phyloP scores from a whole-genome alignment of 108 stramenopile genomes.

The Skeletonema costatum region DNA sequence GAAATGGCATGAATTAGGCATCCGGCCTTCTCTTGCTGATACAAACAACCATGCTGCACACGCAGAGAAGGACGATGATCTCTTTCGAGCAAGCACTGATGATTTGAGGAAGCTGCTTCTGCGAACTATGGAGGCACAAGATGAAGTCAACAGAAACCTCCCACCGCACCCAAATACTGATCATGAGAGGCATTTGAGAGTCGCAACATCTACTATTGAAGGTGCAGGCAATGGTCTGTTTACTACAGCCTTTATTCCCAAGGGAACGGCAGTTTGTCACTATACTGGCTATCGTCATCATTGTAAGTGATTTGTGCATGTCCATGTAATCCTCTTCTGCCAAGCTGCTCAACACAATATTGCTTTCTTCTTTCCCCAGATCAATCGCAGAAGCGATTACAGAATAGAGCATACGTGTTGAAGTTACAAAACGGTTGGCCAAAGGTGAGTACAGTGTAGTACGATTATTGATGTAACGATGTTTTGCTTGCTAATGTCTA shows the following conservation, averaged over 20 bases:
- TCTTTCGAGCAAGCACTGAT: constrained; percentile 21
- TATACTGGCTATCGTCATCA: constrained; percentile 45
- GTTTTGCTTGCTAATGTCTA: not conserved
- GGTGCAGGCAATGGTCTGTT: constrained; percentile 42
- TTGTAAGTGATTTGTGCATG: not conserved
- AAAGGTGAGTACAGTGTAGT: not conserved
- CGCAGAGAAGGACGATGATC: constrained; percentile 25
- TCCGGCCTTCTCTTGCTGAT: constrained; percentile 34
- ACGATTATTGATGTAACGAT: not conserved
- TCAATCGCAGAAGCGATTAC: constrained; percentile 41
- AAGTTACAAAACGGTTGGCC: constrained; percentile 46
- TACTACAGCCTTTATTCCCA: constrained; percentile 15
- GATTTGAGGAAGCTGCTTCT: constrained; percentile 25
- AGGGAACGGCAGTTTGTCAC: constrained; percentile 28
- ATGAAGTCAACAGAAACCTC: constrained; percentile 40
- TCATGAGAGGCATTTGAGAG: constrained; percentile 20
- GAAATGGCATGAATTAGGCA: constrained; percentile 43
- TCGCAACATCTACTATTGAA: constrained; percentile 35
- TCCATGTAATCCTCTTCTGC: not conserved
- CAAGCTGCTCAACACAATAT: not conserved
- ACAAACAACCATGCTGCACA: constrained; percentile 32
- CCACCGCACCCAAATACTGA: constrained; percentile 33
- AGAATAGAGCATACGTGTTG: constrained; percentile 29
- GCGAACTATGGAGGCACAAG: constrained; percentile 38
- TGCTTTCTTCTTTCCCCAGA: not conserved